Evolutionary conservation across 2,329 filamentous ascomycete genomes (phyloP).

Genomic region (Penicillium sp.): DNA sequence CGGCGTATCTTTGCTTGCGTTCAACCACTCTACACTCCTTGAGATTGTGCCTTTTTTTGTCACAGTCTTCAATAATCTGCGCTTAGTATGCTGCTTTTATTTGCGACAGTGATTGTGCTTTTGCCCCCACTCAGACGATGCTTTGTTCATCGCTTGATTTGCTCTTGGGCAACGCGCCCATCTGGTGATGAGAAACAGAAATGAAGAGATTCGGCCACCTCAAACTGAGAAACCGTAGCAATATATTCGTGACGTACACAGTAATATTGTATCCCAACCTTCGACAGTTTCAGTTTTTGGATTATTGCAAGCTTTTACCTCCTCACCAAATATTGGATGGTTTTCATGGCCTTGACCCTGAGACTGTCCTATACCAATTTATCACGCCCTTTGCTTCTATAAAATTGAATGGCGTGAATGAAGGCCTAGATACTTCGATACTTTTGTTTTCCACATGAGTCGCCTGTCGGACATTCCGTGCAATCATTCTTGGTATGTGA

Average conservation of each 20-base stretch:
- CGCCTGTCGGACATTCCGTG: neutral
- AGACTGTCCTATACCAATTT: neutral
- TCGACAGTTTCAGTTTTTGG: too few species aligned
- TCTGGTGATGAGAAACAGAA: slow-evolving; percentile 37
- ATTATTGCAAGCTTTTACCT: neutral
- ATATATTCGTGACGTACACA: neutral
- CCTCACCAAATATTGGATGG: neutral
- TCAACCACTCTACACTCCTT: slow-evolving; percentile 24
- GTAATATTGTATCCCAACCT: neutral
- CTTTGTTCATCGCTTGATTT: slow-evolving; percentile 1
- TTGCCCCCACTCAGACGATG: slow-evolving; percentile 2
- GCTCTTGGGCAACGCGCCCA: slow-evolving; percentile 18
- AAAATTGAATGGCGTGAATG: neutral
- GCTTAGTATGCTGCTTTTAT: slow-evolving; percentile 8
- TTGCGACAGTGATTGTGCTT: slow-evolving; percentile 12
- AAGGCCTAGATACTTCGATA: neutral
- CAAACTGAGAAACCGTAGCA: slow-evolving; percentile 15
- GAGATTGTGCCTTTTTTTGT: slow-evolving; percentile 5
- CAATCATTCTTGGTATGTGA: neutral
- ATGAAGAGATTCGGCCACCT: slow-evolving; percentile 48
- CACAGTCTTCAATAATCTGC: neutral
- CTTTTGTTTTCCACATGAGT: neutral
- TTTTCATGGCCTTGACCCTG: too few species aligned
- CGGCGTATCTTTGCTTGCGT: slow-evolving; percentile 31
- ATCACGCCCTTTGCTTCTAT: neutral